These are phyloP conservation scores for Nymphaea colorata DNA, from an alignment of 164 flowering plant species.

Conservation along the genomic window DNA sequence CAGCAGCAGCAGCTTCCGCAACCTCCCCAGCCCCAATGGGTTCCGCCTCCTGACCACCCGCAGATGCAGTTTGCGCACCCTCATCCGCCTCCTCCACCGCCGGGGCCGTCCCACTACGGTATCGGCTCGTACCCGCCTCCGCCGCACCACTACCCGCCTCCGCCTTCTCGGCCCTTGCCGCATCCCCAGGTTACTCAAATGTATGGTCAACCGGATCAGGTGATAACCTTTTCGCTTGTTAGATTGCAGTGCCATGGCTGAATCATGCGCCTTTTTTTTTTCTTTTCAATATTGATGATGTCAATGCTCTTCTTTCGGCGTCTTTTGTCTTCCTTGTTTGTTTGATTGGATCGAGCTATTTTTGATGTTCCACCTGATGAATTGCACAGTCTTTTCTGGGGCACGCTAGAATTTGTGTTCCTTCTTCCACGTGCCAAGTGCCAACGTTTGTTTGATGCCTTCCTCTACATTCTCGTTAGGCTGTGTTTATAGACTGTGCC, in stretches of 20 bases:
- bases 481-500: too few relatives aligned
- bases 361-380: too few relatives aligned
- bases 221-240: slow-evolving; percentile 2
- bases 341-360: background rate
- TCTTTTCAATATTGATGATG: background rate
- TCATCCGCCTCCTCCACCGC: slow-evolving; percentile 8
- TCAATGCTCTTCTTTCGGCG: background rate
- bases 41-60: background rate
- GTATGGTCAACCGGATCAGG: slow-evolving; percentile 31
- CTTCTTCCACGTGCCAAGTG: too few relatives aligned
- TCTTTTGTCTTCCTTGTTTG: background rate
- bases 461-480: too few relatives aligned
- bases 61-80: background rate
- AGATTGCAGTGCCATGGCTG: background rate
- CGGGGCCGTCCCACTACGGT: background rate
- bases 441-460: too few relatives aligned
- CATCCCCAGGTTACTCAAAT: slow-evolving; percentile 23
- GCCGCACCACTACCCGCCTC: slow-evolving; percentile 7
- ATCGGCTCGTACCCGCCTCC: slow-evolving; percentile 13
- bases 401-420: too few relatives aligned
- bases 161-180: slow-evolving; percentile 17
- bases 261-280: background rate
- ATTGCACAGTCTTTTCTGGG: too few relatives aligned
- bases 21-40: background rate
- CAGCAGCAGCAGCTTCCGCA: slow-evolving; percentile 2